Evolutionary conservation across 2,329 filamentous ascomycete genomes (phyloP).

Genomic region (Fusarium liriodendri): DNA sequence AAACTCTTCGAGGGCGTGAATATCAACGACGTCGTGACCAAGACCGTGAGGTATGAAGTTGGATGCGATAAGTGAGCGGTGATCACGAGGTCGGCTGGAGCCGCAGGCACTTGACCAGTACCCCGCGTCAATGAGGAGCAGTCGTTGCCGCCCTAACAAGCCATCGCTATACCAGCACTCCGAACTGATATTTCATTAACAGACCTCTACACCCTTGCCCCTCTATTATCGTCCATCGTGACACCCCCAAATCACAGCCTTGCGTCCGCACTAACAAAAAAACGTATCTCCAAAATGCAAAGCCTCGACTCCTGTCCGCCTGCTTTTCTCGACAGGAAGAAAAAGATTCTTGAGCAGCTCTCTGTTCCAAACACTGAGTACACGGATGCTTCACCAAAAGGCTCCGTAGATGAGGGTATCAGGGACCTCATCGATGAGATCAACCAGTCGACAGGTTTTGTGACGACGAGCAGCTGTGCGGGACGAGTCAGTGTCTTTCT

Average conservation of each 20-base stretch:
- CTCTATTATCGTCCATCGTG: slow-evolving; percentile 17
- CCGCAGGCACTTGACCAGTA: slow-evolving; percentile 27
- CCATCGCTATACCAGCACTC: not conserved
- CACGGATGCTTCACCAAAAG: slow-evolving; percentile 88
- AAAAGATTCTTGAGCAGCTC: slow-evolving; percentile 77
- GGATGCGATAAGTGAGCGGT: slow-evolving; percentile 17
- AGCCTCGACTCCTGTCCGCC: slow-evolving; percentile 47
- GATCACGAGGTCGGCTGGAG: slow-evolving; percentile 39
- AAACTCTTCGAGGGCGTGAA: not conserved
- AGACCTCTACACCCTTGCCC: slow-evolving; percentile 11
- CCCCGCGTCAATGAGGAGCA: slow-evolving; percentile 36
- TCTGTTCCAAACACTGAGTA: slow-evolving; percentile 77
- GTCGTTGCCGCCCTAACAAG: slow-evolving; percentile 30
- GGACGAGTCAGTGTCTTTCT: slow-evolving; percentile 89
- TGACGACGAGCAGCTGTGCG: slow-evolving; percentile 94
- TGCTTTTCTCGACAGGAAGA: slow-evolving; percentile 72
- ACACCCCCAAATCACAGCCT: slow-evolving; percentile 39
- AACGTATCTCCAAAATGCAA: slow-evolving; percentile 41
- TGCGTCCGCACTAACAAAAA: slow-evolving; percentile 34
- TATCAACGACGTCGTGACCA: slow-evolving; percentile 5
- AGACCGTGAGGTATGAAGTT: slow-evolving; percentile 29
- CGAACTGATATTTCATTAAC: slow-evolving; percentile 20
- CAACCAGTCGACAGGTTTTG: slow-evolving; percentile 78
- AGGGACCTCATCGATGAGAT: slow-evolving; percentile 81
- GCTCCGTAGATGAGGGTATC: slow-evolving; percentile 84